These are phyloP conservation scores for Colletotrichum lentis DNA, from an alignment of 2,329 filamentous ascomycete species.

Conservation along the genomic window DNA sequence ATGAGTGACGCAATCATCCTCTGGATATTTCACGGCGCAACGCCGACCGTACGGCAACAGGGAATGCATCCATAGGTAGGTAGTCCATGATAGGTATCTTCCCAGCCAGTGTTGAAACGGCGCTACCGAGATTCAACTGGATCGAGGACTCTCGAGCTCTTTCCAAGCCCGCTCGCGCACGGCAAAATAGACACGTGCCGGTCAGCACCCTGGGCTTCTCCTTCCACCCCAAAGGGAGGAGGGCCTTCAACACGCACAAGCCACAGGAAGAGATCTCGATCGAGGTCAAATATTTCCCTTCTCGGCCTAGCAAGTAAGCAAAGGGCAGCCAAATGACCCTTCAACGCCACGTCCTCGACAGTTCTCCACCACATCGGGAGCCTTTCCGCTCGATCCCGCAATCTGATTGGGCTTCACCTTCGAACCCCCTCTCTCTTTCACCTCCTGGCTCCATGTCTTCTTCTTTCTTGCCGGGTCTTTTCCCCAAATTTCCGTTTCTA, in stretches of 20 bases:
- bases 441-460: neutral
- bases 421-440: neutral
- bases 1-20: neutral
- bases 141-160: neutral
- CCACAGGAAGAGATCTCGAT: constrained; percentile 36
- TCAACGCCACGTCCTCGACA: constrained; percentile 23
- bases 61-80: neutral
- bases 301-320: constrained; percentile 27
- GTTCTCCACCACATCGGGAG: constrained; percentile 23
- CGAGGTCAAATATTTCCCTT: constrained; percentile 27
- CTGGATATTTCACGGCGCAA: neutral
- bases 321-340: constrained; percentile 21
- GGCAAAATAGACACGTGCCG: constrained; percentile 18
- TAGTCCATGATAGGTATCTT: neutral
- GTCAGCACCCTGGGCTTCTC: neutral
- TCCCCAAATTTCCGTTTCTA: neutral
- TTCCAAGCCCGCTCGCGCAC: neutral
- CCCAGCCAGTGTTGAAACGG: constrained; percentile 1
- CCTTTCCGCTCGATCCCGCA: constrained; percentile 17
- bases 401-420: neutral
- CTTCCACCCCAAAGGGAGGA: neutral
- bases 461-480: constrained; percentile 1
- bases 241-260: constrained; percentile 9
- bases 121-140: neutral
- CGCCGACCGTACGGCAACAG: neutral